Evolutionary conservation across 2,329 filamentous ascomycete genomes (phyloP), one percentile per base, ranked within the genome.

Genomic region (Metarhizium anisopliae): DNA sequence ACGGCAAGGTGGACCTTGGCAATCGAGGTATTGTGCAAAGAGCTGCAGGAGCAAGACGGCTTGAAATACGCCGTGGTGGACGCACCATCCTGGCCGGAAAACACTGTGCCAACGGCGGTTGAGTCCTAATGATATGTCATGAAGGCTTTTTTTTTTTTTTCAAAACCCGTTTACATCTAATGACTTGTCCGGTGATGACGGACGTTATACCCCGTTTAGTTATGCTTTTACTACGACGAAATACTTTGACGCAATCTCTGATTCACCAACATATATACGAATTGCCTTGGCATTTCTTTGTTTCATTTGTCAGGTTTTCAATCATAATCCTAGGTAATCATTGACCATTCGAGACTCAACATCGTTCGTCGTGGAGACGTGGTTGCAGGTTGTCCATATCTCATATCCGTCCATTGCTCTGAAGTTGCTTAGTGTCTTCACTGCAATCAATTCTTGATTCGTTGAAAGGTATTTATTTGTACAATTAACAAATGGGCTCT

Each of bases 21-120:
- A 20, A 76, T 77, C 52, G 76, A 81, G 60, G 75, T 85, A 16
- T 66, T 81, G 57, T 73, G 80, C 58, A 77, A 73, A 58, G 77
- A 81, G 62, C 64, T 84, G 51, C 78, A 82, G 61, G 66, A 67
- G 13, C 65, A 71, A 53, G 70, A 72, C 7, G 73, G 73, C 1
- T 59, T 74, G 35, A 67, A 62, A 56, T 84, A 76, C 59, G 76
- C 72, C 3, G 57, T 62, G 16, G 59, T 72, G 25, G 58, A 65
- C 7, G 64, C 64, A 6, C 71, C 71, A 6, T 55, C 55, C 4
- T 73, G 71, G 71, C 65, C 67, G 55, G 47, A 40, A 13, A n/a
- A 14, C 7, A 8, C 14, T 13, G 20, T 36, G n/a, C 29, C 29
- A 11, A 47, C 20, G 11, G n/a, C 30, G 8, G 32, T 25, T 29